Base-by-base conservation (phyloP, 1,139 yeast species). In the Entelexis paramagnoliae region DNA sequence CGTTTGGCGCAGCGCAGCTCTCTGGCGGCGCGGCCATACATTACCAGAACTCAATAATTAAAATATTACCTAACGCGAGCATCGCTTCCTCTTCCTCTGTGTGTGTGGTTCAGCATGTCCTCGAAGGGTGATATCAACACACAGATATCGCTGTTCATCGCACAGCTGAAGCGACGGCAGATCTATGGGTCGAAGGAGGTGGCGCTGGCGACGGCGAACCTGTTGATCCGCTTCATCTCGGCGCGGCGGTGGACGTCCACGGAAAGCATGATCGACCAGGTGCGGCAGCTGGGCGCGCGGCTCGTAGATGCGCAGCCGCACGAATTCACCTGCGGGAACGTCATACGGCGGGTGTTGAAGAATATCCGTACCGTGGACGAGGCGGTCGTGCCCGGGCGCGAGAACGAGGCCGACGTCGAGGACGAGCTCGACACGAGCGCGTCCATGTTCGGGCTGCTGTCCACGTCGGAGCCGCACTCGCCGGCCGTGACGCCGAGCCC, bases 311-410 rank as follows among this genome's bases (percentile, higher is more conserved):
- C 76, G 2, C 75, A 72, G 57, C 75, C 76, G 3, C 64, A 68
- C 59, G 95, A 89, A 62, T 81, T 88, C 59, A 79, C 89, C 11
- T 79, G 93, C 50, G 98, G 97, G 6, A 93, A 91, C 65, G 81
- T 91, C 46, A 85, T 91, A 20, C 79, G 97, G 66, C 76, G 98
- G 65, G 91, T 91, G 1, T 72, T 93, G 59, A 91, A 94, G 1
- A 72, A 87, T 54, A 81, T 91, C 53, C 75, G 98, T 59, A 97
- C 93, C 61, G 96, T 89, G 65, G 77, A 83, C 48, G 88, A 82
- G 55, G 52, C 52, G 17, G 44, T 52, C 17, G 41, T 32, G 19
- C 46, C 52, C n/a, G 50, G 47, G 30, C 33, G 26, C 26, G 48
- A 41, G 4, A 53, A 28, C 32, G 49, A 46, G 19, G 35, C 48